These are phyloP conservation scores for Cercospora zeina DNA, from an alignment of 2,329 filamentous ascomycete species.

Conservation along the genomic window DNA sequence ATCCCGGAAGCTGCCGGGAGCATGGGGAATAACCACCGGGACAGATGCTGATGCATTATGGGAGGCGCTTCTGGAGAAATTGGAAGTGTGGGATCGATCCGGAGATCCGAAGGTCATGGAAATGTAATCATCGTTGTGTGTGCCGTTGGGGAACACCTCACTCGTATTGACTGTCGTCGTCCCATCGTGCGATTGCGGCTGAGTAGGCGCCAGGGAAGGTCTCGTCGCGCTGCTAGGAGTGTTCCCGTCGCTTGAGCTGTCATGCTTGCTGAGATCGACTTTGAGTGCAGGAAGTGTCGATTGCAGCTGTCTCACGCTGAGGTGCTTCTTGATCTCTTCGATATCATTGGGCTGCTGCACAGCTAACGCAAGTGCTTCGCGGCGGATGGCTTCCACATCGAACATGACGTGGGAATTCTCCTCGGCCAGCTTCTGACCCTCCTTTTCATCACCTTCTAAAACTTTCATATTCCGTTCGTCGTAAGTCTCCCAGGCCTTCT, in stretches of 20 bases:
- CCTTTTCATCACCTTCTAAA: slow-evolving; percentile 47
- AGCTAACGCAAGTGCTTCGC: slow-evolving; percentile 68
- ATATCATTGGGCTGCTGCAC: slow-evolving; percentile 67
- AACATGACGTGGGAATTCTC: slow-evolving; percentile 68
- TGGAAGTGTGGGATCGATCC: slow-evolving; percentile 29
- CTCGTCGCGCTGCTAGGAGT: slow-evolving; percentile 19
- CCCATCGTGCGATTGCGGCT: slow-evolving; percentile 21
- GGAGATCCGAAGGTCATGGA: slow-evolving; percentile 48
- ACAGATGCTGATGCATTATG: slow-evolving; percentile 18
- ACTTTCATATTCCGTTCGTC: slow-evolving; percentile 62
- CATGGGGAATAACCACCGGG: not conserved
- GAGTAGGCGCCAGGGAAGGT: slow-evolving; percentile 11
- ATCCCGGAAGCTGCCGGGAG: slow-evolving; percentile 1
- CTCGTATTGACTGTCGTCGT: slow-evolving; percentile 5
- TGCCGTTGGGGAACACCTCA: slow-evolving; percentile 18
- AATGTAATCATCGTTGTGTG: slow-evolving; percentile 40
- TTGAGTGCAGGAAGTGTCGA: slow-evolving; percentile 90
- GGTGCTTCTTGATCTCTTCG: slow-evolving; percentile 72
- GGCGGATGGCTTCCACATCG: slow-evolving; percentile 87
- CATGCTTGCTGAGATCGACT: slow-evolving; percentile 46
- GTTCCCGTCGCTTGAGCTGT: slow-evolving; percentile 10
- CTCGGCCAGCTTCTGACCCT: slow-evolving; percentile 40
- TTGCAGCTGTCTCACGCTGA: slow-evolving; percentile 63
- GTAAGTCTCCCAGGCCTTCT: slow-evolving; percentile 93
- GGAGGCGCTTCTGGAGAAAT: slow-evolving; percentile 14